Conservation (phyloP, 108 stramenopile species). For the Fragilariopsis cylindrus region DNA sequence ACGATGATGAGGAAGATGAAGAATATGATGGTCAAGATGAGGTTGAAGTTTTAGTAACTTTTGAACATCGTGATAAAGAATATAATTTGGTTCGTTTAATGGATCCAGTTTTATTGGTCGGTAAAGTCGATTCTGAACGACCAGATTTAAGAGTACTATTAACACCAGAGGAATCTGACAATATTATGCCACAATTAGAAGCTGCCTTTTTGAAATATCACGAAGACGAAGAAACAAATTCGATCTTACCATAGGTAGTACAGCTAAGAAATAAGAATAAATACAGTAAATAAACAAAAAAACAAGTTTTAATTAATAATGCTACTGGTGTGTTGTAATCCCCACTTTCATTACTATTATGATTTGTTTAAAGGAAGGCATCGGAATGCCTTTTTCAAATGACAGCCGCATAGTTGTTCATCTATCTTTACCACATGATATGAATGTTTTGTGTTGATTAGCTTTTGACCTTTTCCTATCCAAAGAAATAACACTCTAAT, state of each 20-base stretch:
- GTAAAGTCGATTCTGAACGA: conserved; percentile 63
- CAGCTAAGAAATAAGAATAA: background rate
- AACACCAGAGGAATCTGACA: conserved; percentile 80
- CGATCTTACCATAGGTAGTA: background rate
- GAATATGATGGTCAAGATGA: conserved; percentile 74
- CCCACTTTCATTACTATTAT: too few relatives aligned
- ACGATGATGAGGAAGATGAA: conserved; percentile 57
- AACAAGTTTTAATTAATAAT: too few relatives aligned
- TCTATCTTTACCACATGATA: too few relatives aligned
- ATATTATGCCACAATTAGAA: conserved; percentile 81
- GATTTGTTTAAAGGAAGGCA: too few relatives aligned
- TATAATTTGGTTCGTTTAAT: conserved; percentile 79
- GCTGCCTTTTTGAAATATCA: conserved; percentile 68
- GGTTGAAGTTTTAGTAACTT: conserved; percentile 80
- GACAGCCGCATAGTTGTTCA: too few relatives aligned
- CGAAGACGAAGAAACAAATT: conserved; percentile 39
- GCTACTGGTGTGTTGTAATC: too few relatives aligned
- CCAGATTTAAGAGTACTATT: conserved; percentile 60
- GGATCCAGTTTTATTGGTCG: conserved; percentile 88
- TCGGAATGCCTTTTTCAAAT: too few relatives aligned
- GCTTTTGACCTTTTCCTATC: too few relatives aligned
- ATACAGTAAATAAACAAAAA: too few relatives aligned
- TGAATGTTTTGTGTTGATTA: too few relatives aligned
- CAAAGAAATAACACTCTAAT: too few relatives aligned
- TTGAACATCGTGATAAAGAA: conserved; percentile 76